These are phyloP conservation scores for Syzygium malaccense DNA, from an alignment of 441 rosid genomes.

Conservation along the genomic window DNA sequence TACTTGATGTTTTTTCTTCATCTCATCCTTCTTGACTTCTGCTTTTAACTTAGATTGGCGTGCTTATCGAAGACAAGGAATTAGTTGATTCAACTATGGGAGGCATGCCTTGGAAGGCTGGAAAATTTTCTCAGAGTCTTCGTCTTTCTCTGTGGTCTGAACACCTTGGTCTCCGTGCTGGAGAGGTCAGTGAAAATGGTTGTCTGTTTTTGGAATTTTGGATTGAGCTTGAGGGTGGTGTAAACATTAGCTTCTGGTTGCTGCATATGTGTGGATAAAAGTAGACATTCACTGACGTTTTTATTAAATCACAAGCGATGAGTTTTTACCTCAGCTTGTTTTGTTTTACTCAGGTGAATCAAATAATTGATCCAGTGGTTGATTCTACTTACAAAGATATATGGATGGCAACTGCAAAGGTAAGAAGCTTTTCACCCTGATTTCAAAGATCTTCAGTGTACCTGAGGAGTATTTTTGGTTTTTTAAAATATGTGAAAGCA, in stretches of 20 bases:
- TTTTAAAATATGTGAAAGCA: neutral
- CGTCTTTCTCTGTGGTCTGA: conserved; percentile 95
- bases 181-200: conserved; percentile 49
- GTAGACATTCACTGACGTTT: neutral
- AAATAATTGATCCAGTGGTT: conserved; percentile 68
- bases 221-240: neutral
- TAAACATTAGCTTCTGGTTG: neutral
- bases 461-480: neutral
- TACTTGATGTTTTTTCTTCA: neutral
- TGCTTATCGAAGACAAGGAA: conserved; percentile 88
- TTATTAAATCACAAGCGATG: neutral
- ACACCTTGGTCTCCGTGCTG: conserved; percentile 81
- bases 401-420: conserved; percentile 93
- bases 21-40: conserved; percentile 4
- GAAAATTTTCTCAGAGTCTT: conserved; percentile 74
- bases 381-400: conserved; percentile 84
- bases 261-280: neutral
- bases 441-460: neutral
- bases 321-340: neutral
- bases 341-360: conserved; percentile 38
- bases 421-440: conserved; percentile 11
- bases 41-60: conserved; percentile 46
- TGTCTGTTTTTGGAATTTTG: conserved; percentile 3
- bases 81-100: conserved; percentile 79
- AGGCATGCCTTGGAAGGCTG: conserved; percentile 95